These are phyloP conservation scores for Blepharisma stoltei DNA, from an alignment of 73 alveolate species.

Conservation along the genomic window DNA sequence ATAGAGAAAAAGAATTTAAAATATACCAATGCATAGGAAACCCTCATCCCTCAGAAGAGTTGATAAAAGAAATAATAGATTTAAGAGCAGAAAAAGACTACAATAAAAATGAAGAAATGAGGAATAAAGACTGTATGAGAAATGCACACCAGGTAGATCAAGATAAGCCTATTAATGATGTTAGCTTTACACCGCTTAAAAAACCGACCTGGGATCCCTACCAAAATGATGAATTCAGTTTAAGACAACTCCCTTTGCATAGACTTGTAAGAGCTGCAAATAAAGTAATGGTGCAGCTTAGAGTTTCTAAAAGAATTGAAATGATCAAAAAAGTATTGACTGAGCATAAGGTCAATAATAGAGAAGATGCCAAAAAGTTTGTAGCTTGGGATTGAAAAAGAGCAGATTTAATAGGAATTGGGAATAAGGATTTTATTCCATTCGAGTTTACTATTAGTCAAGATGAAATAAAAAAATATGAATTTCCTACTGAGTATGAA, in stretches of 20 bases:
- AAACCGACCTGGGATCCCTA: constrained; percentile 82
- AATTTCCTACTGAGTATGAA: constrained; percentile 50
- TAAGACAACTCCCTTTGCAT: constrained; percentile 69
- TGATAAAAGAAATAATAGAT: constrained; percentile 35
- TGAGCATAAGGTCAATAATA: constrained; percentile 56
- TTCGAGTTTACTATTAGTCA: constrained; percentile 47
- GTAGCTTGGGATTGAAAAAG: constrained; percentile 87
- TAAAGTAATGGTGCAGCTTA: constrained; percentile 63
- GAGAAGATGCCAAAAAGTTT: constrained; percentile 72
- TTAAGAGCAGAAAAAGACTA: constrained; percentile 49
- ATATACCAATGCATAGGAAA: constrained; percentile 86
- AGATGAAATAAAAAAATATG: constrained; percentile 40
- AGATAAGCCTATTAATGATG: constrained; percentile 74
- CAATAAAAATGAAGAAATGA: constrained; percentile 51
- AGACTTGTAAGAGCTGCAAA: constrained; percentile 71
- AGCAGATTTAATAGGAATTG: constrained; percentile 71
- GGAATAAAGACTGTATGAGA: constrained; percentile 67
- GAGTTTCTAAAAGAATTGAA: constrained; percentile 76
- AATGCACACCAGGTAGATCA: constrained; percentile 62
- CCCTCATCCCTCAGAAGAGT: constrained; percentile 69
- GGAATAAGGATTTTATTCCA: constrained; percentile 66
- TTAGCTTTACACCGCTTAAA: constrained; percentile 57
- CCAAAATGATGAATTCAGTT: constrained; percentile 84
- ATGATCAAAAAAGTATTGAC: constrained; percentile 56
- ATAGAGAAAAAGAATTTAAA: constrained; percentile 87